Conservation (phyloP, 2,329 filamentous ascomycete genomes). For the Fusarium bulbicola region DNA sequence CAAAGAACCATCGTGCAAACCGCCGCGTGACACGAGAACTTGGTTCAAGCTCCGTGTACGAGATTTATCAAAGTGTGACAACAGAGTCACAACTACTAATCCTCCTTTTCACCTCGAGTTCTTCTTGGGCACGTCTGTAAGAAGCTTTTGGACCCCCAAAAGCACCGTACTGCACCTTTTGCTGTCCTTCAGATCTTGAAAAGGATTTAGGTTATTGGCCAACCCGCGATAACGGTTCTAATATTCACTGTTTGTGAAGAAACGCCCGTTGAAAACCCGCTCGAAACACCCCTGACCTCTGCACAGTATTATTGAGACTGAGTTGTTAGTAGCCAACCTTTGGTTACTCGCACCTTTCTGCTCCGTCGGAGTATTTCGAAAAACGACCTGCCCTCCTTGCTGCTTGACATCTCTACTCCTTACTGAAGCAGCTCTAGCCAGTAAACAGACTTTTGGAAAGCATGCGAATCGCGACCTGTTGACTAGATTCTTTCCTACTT, state of each 20-base stretch:
- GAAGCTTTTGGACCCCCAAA: background rate
- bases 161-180: conserved; percentile 16
- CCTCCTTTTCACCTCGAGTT: background rate
- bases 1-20: conserved; percentile 32
- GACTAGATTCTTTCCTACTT: background rate
- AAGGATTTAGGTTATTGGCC: conserved; percentile 23
- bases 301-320: background rate
- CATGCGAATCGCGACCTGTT: conserved; percentile 35
- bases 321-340: background rate
- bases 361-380: conserved; percentile 8
- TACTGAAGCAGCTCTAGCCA: conserved; percentile 8
- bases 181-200: conserved; percentile 28
- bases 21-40: conserved; percentile 28
- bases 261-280: conserved; percentile 23
- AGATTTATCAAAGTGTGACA: conserved; percentile 24
- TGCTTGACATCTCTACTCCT: conserved; percentile 2
- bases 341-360: conserved; percentile 11
- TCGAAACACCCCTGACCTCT: conserved; percentile 18
- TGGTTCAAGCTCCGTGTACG: conserved; percentile 26
- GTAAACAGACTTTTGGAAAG: conserved; percentile 21
- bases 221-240: conserved; percentile 18
- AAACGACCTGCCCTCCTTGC: conserved; percentile 6
- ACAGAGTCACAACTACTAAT: conserved; percentile 9
- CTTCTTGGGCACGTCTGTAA: background rate
- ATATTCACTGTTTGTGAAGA: conserved; percentile 23